A percentile compares a stretch with the other conserved stretches of the same genome.
Conservation (phyloP, 2,329 filamentous ascomycete species). For the Mycosphaerella sp. region DNA sequence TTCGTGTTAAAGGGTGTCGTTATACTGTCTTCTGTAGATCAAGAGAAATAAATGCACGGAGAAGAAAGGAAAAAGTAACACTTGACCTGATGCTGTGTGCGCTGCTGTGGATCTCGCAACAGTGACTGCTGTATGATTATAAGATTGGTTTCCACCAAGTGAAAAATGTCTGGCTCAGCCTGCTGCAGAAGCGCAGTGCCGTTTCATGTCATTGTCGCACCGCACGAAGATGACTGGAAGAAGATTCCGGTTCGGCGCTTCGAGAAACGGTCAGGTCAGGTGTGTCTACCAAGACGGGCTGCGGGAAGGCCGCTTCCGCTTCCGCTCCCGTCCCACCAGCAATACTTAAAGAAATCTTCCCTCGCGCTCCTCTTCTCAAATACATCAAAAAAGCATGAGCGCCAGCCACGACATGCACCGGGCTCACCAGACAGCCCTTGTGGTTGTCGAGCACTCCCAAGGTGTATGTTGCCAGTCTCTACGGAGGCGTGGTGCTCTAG, state of each 20-base stretch:
- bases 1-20: neutral
- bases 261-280: neutral
- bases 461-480: conserved; percentile 64
- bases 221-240: neutral
- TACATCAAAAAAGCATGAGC: conserved; percentile 54
- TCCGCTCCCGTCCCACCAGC: neutral
- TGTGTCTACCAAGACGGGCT: no score
- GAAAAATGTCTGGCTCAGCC: conserved; percentile 6
- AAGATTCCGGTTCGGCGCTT: neutral
- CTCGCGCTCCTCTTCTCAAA: conserved; percentile 36
- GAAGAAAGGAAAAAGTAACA: neutral
- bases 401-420: conserved; percentile 63
- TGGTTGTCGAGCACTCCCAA: conserved; percentile 38
- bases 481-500: conserved; percentile 57
- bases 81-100: neutral
- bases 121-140: neutral
- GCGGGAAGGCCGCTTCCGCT: neutral
- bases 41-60: neutral
- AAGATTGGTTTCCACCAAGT: neutral
- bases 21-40: neutral
- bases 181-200: neutral
- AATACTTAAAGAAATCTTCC: conserved; percentile 1
- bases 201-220: conserved; percentile 10
- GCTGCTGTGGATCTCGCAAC: neutral
- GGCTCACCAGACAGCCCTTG: conserved; percentile 22